Conservation (phyloP, 495 filamentous ascomycete genomes). For the Schizothecium vesticola region DNA sequence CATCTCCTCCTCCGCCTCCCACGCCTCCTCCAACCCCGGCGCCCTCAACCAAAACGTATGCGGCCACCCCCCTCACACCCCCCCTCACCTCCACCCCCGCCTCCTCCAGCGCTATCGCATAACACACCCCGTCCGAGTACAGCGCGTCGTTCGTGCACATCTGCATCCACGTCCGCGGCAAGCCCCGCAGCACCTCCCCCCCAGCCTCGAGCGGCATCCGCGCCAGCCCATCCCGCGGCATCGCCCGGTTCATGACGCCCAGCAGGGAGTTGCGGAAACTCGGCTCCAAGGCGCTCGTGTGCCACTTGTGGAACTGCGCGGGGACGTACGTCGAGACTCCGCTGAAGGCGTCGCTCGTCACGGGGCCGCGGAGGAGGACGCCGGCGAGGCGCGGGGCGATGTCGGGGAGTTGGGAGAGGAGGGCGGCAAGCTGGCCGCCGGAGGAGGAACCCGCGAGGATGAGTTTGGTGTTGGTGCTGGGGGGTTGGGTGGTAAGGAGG, state of each 20-base stretch:
- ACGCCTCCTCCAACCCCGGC: slow-evolving; percentile 18
- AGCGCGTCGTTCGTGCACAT: slow-evolving; percentile 31
- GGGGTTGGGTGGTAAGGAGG: neutral
- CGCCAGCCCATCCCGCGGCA: slow-evolving; percentile 18
- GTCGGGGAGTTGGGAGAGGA: slow-evolving; percentile 18
- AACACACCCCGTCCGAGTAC: slow-evolving; percentile 33
- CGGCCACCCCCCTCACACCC: slow-evolving; percentile 29
- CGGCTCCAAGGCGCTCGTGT: slow-evolving; percentile 19
- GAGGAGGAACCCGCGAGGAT: slow-evolving; percentile 29
- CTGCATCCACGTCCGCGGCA: slow-evolving; percentile 32
- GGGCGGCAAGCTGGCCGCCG: slow-evolving; percentile 28
- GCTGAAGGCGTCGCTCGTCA: slow-evolving; percentile 24
- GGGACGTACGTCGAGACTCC: slow-evolving; percentile 18
- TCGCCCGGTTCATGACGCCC: slow-evolving; percentile 10
- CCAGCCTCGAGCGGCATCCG: slow-evolving; percentile 25
- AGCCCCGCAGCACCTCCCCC: slow-evolving; percentile 1
- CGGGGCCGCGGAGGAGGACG: slow-evolving; percentile 28
- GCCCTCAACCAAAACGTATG: slow-evolving; percentile 37
- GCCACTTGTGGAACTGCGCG: slow-evolving; percentile 5
- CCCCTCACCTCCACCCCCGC: slow-evolving; percentile 24
- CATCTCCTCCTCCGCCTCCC: slow-evolving; percentile 37
- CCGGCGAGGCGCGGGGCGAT: slow-evolving; percentile 8
- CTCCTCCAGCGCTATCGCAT: slow-evolving; percentile 28
- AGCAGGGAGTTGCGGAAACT: slow-evolving; percentile 24
- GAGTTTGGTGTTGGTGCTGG: neutral